Conservation (phyloP, 768 basidiomycete genomes). For the Lactarius pseudohatsudake region DNA sequence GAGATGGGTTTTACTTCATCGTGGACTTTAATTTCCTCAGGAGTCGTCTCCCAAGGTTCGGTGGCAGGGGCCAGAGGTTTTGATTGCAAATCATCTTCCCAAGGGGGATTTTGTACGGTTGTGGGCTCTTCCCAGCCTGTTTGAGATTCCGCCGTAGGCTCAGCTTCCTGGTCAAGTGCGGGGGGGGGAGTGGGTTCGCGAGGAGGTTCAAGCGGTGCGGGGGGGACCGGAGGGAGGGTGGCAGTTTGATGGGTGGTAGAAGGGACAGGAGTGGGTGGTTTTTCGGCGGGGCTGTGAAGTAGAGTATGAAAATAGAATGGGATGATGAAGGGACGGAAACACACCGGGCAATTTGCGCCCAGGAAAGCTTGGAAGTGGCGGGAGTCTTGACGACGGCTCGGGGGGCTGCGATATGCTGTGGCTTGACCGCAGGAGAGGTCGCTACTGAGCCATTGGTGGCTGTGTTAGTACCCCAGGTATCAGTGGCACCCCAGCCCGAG, state of each 20-base stretch:
- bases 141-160: slow-evolving; percentile 34
- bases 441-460: slow-evolving; percentile 34
- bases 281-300: slow-evolving; percentile 59
- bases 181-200: slow-evolving; percentile 31
- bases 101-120: slow-evolving; percentile 62
- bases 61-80: slow-evolving; percentile 37
- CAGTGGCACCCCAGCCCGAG: slow-evolving; percentile 34
- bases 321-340: slow-evolving; percentile 30
- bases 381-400: slow-evolving; percentile 52
- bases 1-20: slow-evolving; percentile 23
- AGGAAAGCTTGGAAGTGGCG: slow-evolving; percentile 75
- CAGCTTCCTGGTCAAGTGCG: slow-evolving; percentile 34
- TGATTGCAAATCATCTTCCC: slow-evolving; percentile 66
- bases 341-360: slow-evolving; percentile 83
- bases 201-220: slow-evolving; percentile 24
- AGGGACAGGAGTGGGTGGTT: slow-evolving; percentile 48
- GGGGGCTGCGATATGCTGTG: slow-evolving; percentile 29
- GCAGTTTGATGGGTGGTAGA: slow-evolving; percentile 33
- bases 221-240: slow-evolving; percentile 31
- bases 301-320: slow-evolving; percentile 13
- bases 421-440: slow-evolving; percentile 37
- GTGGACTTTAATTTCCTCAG: slow-evolving; percentile 19
- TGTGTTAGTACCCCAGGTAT: slow-evolving; percentile 35
- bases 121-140: slow-evolving; percentile 71
- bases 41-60: slow-evolving; percentile 36